A percentile compares a stretch with the other conserved stretches of the same genome.
phyloP scores from a whole-genome alignment of 1,284 basidiomycete genomes.

The Ustanciosporium gigantosporum region DNA sequence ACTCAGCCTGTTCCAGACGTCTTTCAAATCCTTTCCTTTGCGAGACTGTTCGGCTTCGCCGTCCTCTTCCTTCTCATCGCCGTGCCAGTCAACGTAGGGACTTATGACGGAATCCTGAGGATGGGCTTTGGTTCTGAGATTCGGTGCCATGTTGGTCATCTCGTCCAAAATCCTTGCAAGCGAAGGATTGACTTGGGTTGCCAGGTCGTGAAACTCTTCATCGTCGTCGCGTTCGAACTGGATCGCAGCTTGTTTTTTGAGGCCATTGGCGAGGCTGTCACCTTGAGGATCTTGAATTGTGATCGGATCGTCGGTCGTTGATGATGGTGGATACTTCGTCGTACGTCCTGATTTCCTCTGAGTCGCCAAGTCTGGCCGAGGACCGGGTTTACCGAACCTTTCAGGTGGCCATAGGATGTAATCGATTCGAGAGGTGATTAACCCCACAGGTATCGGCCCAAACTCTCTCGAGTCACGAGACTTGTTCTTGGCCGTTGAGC shows the following conservation, averaged over 20 bases:
- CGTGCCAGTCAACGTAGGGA: conserved; percentile 27
- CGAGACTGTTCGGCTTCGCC: background rate
- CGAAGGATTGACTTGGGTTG: conserved; percentile 33
- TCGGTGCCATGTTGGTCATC: conserved; percentile 8
- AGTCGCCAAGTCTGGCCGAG: conserved; percentile 10
- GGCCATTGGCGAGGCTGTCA: too few relatives aligned
- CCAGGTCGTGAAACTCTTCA: conserved; percentile 1
- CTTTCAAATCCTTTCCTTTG: too few relatives aligned
- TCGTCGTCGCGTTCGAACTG: background rate
- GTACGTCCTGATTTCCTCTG: too few relatives aligned
- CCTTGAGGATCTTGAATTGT: background rate
- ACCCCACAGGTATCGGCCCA: conserved; percentile 65
- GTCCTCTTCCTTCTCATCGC: background rate
- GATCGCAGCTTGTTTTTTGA: background rate
- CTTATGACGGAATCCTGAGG: conserved; percentile 34
- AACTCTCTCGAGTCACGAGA: conserved; percentile 64
- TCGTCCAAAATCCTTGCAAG: conserved; percentile 30
- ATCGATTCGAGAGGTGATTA: conserved; percentile 62
- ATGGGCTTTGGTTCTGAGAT: conserved; percentile 14
- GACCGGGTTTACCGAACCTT: conserved; percentile 37
- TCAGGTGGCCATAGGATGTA: conserved; percentile 63
- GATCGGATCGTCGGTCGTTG: background rate
- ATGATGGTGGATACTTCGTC: conserved; percentile 10
- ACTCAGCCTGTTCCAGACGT: conserved; percentile 28
- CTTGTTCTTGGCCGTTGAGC: conserved; percentile 5